Base-by-base conservation (phyloP, 2,329 filamentous ascomycete species). In the Paraphoma sp. region DNA sequence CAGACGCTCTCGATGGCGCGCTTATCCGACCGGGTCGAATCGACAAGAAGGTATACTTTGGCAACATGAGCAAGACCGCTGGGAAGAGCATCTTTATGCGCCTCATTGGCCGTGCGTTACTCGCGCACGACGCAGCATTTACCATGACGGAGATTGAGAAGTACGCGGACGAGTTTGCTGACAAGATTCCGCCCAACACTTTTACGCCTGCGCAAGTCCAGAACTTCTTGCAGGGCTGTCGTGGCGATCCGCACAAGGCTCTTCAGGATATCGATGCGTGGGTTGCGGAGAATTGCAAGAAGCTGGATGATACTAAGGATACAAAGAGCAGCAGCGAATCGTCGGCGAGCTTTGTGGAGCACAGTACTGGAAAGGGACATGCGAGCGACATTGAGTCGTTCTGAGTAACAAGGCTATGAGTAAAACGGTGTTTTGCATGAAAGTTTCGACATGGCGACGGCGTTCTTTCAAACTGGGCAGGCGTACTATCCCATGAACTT, bases 1-100 rank as follows among this genome's bases (percentile, higher is more conserved):
- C 89, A 2, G 87, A 93, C 62, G 81, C 85, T 9, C 83, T 94
- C 0, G 90, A 93, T 69, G 83, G 87, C 38, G 90, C 89, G 0
- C 83, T 95, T 4, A 87, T 91, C 43, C 83, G 90, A 0, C 89
- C 90, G 0, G 90, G 90, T 1, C 82, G 89, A 2, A 86, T 93
- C 6, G 89, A 92, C 66, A 86, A 67, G 72, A 97, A 97, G 85
- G 96, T 98, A 68, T 94, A 98, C 38, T 71, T 75, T 41, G 65
- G 72, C 12, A 65, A 68, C 30, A 67, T 72, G 60, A 65, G 18
- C 30, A 55, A 59, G 10, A 48, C 53, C 8, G 60, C 68, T 2
- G 63, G 64, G 3, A 59, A 56, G 12, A 65, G 56, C 33, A 74
- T 72, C 33, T 73, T 73, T 54, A 67, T 67, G 54, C 72, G 72